phyloP scores from a whole-genome alignment of 768 basidiomycete genomes.

The Cyclocybe aegerita region DNA sequence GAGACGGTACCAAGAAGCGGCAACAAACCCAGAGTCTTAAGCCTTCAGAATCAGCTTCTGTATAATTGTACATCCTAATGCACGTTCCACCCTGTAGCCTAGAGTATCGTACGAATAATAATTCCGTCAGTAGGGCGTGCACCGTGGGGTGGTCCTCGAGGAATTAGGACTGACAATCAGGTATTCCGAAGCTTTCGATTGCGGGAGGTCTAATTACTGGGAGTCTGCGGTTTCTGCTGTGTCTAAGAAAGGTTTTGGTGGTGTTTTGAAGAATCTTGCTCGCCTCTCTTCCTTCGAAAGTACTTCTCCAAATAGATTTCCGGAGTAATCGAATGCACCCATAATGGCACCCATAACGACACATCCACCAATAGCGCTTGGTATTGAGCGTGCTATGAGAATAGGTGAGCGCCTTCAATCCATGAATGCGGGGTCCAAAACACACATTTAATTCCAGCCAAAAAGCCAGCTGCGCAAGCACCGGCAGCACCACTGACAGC shows the following conservation, averaged over 20 bases:
- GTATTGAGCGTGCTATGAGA: slow-evolving; percentile 74
- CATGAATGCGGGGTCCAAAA: slow-evolving; percentile 9
- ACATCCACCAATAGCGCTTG: slow-evolving; percentile 78
- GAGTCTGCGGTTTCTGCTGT: slow-evolving; percentile 12
- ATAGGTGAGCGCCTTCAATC: neutral
- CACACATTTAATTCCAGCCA: slow-evolving; percentile 83
- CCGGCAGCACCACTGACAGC: slow-evolving; percentile 80
- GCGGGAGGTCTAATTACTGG: slow-evolving; percentile 21
- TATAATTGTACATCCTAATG: no score
- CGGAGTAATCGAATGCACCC: slow-evolving; percentile 80
- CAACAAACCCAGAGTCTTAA: neutral
- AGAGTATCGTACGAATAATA: no score
- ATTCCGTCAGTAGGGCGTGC: no score
- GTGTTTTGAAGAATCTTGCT: slow-evolving; percentile 82
- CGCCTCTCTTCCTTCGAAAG: slow-evolving; percentile 65
- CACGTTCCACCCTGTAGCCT: no score
- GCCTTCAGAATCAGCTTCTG: neutral
- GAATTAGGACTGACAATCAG: neutral
- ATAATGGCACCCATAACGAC: slow-evolving; percentile 75
- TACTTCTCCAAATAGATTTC: slow-evolving; percentile 53
- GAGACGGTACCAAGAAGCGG: slow-evolving; percentile 35
- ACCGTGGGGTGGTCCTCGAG: no score
- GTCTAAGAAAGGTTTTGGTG: slow-evolving; percentile 40
- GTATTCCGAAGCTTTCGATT: slow-evolving; percentile 12
- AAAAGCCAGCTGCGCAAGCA: slow-evolving; percentile 91